A percentile compares a stretch with the other conserved stretches of the same genome.
Conservation (phyloP, 805 yeast genomes). For the Candida oleophila region DNA sequence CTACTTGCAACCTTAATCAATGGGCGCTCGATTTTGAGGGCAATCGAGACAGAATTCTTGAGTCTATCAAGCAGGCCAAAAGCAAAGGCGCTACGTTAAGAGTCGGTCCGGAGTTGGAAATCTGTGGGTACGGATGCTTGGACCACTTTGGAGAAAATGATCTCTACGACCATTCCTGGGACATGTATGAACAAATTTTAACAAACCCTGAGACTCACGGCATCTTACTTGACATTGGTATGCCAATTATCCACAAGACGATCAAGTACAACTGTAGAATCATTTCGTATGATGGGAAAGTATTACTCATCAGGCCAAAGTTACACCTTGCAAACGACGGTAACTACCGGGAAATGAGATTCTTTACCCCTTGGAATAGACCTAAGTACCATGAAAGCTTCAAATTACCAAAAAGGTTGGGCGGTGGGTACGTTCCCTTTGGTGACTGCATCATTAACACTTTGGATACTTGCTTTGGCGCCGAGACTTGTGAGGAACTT, state of each 20-base stretch:
- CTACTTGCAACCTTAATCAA: constrained; percentile 94
- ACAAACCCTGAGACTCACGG: constrained; percentile 66
- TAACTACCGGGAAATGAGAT: constrained; percentile 96
- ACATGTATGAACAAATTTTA: constrained; percentile 80
- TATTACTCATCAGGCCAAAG: constrained; percentile 88
- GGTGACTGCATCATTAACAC: constrained; percentile 92
- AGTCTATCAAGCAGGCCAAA: constrained; percentile 78
- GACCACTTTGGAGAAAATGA: constrained; percentile 95
- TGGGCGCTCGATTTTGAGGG: constrained; percentile 99
- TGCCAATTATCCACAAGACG: constrained; percentile 87
- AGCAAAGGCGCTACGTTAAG: constrained; percentile 71
- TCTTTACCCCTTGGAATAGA: constrained; percentile 91
- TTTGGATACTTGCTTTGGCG: constrained; percentile 86
- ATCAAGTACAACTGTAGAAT: constrained; percentile 91
- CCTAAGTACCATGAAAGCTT: constrained; percentile 73
- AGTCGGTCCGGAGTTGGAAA: constrained; percentile 96
- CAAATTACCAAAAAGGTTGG: constrained; percentile 66
- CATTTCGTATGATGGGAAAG: constrained; percentile 73
- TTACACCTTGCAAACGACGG: constrained; percentile 95
- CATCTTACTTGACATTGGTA: constrained; percentile 85
- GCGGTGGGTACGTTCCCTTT: constrained; percentile 63
- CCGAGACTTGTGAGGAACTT: constrained; percentile 96
- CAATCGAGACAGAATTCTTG: constrained; percentile 84
- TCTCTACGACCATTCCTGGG: constrained; percentile 89
- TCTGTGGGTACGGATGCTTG: constrained; percentile 91